Base-by-base conservation (phyloP, 108 stramenopile genomes). In the Aurantiochytrium sp. region DNA sequence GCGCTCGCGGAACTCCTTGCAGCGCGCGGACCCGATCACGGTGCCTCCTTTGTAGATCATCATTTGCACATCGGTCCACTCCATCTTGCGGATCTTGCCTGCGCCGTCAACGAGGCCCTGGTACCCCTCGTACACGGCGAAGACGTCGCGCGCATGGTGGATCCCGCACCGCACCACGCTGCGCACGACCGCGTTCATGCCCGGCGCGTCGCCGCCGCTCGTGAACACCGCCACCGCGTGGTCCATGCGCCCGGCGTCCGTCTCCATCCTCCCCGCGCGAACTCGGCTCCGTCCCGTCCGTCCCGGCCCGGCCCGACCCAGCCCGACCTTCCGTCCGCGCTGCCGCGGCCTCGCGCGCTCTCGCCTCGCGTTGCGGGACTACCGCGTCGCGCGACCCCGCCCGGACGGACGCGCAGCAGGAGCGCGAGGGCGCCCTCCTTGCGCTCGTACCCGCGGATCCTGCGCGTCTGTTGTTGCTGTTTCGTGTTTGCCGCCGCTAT, bases 31-130 rank as follows among this genome's bases (percentile, higher is more conserved):
- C 25, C 76, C 76, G 51, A 83, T 83, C 51, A 83, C 76, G 25
- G 76, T 83, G 51, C 76, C 76, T 8, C 76, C 76, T 23, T 53
- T 83, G 76, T 83, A 53, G 76, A 83, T 83, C 45, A 83, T 83
- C 76, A 83, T 83, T 23, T 47, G 49, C 76, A 53, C 51, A 23
- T 83, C 76, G 25, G n/a, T 83, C 76, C 76, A 83, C 51, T 83
- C 49, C 45, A 83, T 53, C 76, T 83, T 53, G 51, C 6, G 76
- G 6, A 83, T 83, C 45, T 83, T 53, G 6, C 51, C 76, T 18
- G 14, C 51, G 76, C 76, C 76, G 28, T 83, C 76, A 8, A 83
- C 76, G 25, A 83, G 76, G 49, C 76, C 76, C 76, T 83, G 76
- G 51, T 83, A 83, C 16, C 76, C 76, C 51, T 83, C 76, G 10